These are phyloP conservation scores for Dioscorea alata DNA, from an alignment of 106 monocot species.

Conservation along the genomic window DNA sequence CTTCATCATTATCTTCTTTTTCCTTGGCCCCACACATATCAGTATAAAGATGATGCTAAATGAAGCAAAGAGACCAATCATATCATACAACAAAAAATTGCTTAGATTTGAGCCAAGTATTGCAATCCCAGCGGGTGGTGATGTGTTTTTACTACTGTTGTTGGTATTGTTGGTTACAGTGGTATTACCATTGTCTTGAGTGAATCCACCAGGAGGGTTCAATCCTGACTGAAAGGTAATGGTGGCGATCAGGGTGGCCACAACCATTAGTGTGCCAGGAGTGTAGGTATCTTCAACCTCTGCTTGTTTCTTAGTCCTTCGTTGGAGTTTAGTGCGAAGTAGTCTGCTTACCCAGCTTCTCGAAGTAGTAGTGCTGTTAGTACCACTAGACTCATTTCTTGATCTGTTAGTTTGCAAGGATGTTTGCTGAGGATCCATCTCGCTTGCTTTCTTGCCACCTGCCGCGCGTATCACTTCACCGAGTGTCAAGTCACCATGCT, in stretches of 20 bases:
- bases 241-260: conserved; percentile 21
- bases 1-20: background rate
- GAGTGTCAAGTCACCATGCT: conserved; percentile 14
- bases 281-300: background rate
- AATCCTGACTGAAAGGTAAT: conserved; percentile 25
- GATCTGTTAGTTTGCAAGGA: background rate
- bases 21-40: conserved; percentile 6
- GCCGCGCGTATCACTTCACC: conserved; percentile 20
- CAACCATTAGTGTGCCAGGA: conserved; percentile 9
- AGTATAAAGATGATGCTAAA: conserved; percentile 20
- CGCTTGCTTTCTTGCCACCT: conserved; percentile 12
- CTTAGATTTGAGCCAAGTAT: background rate
- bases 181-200: background rate
- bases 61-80: conserved; percentile 12
- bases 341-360: too few species aligned
- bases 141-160: background rate
- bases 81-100: background rate
- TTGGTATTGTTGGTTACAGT: too few species aligned
- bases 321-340: too few species aligned
- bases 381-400: too few species aligned
- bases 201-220: conserved; percentile 26
- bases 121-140: background rate
- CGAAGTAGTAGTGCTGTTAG: too few species aligned
- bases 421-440: background rate
- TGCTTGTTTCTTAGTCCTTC: too few species aligned